These are phyloP conservation scores for Crucihimalaya himalaica DNA, from an alignment of 345 rosid genomes.

Conservation along the genomic window DNA sequence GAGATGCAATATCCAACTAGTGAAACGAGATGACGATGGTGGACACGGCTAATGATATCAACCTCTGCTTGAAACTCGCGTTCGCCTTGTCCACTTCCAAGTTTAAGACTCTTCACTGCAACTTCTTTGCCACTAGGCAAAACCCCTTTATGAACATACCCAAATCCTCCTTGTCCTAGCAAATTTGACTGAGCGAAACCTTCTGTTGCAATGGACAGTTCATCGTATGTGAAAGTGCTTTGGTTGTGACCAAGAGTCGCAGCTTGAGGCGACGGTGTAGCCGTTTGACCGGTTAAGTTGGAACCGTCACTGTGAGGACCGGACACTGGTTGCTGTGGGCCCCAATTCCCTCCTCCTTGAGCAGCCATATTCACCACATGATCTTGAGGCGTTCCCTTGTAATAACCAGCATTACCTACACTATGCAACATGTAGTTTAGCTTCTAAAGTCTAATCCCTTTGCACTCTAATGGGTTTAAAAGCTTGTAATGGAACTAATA, in stretches of 20 bases:
- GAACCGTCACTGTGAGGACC: conserved; percentile 51
- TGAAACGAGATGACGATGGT: conserved; percentile 89
- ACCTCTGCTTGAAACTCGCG: conserved; percentile 88
- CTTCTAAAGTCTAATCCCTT: conserved; percentile 10
- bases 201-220: conserved; percentile 64
- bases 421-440: conserved; percentile 24
- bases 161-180: conserved; percentile 88
- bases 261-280: conserved; percentile 55
- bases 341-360: conserved; percentile 44
- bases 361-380: conserved; percentile 36
- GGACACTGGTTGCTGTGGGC: conserved; percentile 30
- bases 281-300: conserved; percentile 40
- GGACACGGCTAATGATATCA: conserved; percentile 89
- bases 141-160: conserved; percentile 80
- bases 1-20: conserved; percentile 80
- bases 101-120: conserved; percentile 80
- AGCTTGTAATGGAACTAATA: background rate
- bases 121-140: conserved; percentile 79
- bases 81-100: conserved; percentile 80
- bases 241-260: conserved; percentile 61
- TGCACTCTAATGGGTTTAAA: background rate
- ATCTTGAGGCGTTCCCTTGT: conserved; percentile 33
- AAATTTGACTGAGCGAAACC: conserved; percentile 65
- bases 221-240: conserved; percentile 67
- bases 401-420: conserved; percentile 43